Base-by-base conservation (phyloP, 768 basidiomycete genomes). In the Austroboletus eburneus region DNA sequence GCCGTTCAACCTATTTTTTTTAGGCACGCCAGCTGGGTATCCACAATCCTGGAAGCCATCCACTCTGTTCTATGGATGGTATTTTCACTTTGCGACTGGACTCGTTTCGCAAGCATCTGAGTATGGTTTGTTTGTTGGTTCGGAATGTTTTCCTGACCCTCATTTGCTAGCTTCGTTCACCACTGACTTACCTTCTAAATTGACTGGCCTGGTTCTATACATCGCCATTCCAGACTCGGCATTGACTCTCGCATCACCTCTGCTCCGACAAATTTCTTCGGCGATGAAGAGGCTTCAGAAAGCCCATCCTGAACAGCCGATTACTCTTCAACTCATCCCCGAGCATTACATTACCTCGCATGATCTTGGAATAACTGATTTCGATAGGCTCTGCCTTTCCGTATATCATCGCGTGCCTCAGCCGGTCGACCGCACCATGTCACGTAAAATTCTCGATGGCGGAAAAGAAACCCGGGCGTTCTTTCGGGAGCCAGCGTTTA, bases 321-420 rank as follows among this genome's bases (percentile, higher is more conserved):
- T 85, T 16, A 69, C 85, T 23, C 78, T 88, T 48, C 86, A 92
- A 46, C 78, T 91, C 52, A 69, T 92, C 36, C 86, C 90, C 4
- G 83, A 89, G 51, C 70, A 77, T 25, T 66, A 78, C 36, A 67
- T 87, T 36, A 71, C 74, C 9, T 67, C 70, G 16, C 54, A 58
- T 21, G 52, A 57, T 30, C 52, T 49, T 21, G 57, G 41, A 25
- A 44, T 42, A 41, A 50, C 50, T 9, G 57, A 64, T 30, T 69
- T 75, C n/a, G 70, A 74, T 38, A 71, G 73, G 32, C 70, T 88
- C 13, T 83, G 80, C 30, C 70, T 71, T 33, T 80, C 82, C 0
- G 68, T 91, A 14, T 93, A 92, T 66, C 79, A 88, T 59, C 79
- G 87, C 22, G 77, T 88, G 9, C 71, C 77, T 14, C 70, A 76